Base-by-base conservation (phyloP, 1,139 yeast species). In the Yamadazyma blattariae region DNA sequence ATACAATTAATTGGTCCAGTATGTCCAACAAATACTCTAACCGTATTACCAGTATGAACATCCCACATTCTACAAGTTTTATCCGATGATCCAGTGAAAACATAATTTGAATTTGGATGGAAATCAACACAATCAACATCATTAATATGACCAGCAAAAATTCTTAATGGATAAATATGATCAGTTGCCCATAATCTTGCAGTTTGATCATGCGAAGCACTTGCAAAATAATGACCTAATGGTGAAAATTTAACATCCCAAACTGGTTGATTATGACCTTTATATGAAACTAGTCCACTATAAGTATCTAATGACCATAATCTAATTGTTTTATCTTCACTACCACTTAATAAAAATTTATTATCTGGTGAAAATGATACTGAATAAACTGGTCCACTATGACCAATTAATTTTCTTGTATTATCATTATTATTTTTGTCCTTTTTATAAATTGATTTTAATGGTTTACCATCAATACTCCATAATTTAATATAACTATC, bases 1-100 rank as follows among this genome's bases (percentile, higher is more conserved):
- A 88, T 70, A 29, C 89, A 75, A 47, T 87, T 85, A 25, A 94
- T 77, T 1, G 97, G 84, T 12, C 92, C 92, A 2, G 94, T 81
- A 52, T 92, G 97, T 1, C 97, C 97, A 61, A 88, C 79, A 57
- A 94, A 92, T n/a, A 92, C 81, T 44, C 98, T 77, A 12, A 90
- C 97, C 29, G 95, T 81, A 47, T 79, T 82, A 26, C 98, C 99
- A 29, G 82, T 77, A 33, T 82, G 79, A 23, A 94, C 80, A 59
- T 94, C 98, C 99, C 99, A 94, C 97, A 94, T 87, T 47, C 98
- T 74, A 54, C 95, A 84, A 0, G 97, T 88, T 64, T 88, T 87
- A 62, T 94, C 99, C 41, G 92, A 79, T 5, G 96, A 88, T 2
- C 98, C 98, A 0, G 98, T 90, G 50, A 92, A 82, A 6, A 92